Base-by-base conservation (phyloP, 306 rosid species). In the Rosa multiflora region DNA sequence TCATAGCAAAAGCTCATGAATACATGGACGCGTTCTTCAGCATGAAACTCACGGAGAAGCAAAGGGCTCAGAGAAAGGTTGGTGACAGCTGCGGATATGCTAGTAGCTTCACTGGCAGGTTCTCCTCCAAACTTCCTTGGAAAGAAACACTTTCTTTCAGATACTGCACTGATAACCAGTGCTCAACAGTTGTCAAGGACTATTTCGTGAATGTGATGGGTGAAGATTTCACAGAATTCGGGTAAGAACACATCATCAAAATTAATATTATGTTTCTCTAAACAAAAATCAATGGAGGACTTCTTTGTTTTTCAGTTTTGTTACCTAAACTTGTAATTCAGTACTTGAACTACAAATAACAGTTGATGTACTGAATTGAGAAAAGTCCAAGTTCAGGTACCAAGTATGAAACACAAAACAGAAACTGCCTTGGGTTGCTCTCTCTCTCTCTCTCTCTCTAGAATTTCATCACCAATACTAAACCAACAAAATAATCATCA, bases 51-150 rank as follows among this genome's bases (percentile, higher is more conserved):
- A 52, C 78, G 2, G 85, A 90, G 80, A 94, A 94, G 80, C 94
- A 90, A 71, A 83, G 40, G 73, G 90, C 88, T 78, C 90, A 83
- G 73, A 83, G 96, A 81, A 92, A 89, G 56, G 0, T 76, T 15
- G 96, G 92, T n/a, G 98, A 92, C 7, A 86, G 72, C 81, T 87
- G 84, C 76, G 98, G 98, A 4, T 94, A 92, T 82, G 91, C 98
- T 47, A 92, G 87, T 76, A 89, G 98, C 87, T 90, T 92, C 81
- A 79, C 83, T 1, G 97, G 97, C 66, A 90, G 98, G 23, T 94
- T 92, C 85, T 83, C 89, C n/a, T 84, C 93, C 56, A 94, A 92
- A 29, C 96, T 94, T 82, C 97, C 98, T 10, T 94, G 98, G 98
- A 94, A 92, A 79, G 97, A 94, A 77, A 94, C 98, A 0, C 89